Evolutionary conservation across 2,329 filamentous ascomycete genomes (phyloP), one percentile per base, ranked within the genome.

Genomic region (Neonectria sp.): DNA sequence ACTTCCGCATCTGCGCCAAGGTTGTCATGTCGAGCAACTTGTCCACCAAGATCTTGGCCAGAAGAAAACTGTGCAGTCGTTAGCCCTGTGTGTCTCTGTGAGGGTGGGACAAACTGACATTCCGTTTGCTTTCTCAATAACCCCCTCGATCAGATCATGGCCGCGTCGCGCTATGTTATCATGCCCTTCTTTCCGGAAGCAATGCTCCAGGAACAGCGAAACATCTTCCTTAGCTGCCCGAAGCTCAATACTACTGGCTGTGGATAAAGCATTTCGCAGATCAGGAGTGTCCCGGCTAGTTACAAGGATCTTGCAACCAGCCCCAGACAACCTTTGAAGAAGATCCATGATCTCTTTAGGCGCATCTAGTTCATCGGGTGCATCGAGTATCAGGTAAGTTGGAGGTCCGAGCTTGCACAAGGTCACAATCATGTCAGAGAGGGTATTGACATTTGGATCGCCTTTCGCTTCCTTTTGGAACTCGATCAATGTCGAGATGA

Each of bases 251-350:
- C 31, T 25, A 35, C 25, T 55, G 17, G 48, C 29, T 53, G 48
- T 24, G 4, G 33, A 61, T 24, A 61, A 46, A n/a, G 45, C 29
- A 21, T 51, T 12, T 43, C 46, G 45, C 13, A 60, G n/a, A 60
- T 49, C 57, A 12, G 57, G 57, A 33, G 35, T 61, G 58, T 55
- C 58, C 24, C 58, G 48, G n/a, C 48, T 55, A 2, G 58, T 61
- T 17, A 61, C 49, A 9, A 61, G 35, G 9, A 61, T 25, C 27
- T 17, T 61, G 35, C 58, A 61, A 17, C 58, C 48, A 24, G 35
- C 48, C 2, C 48, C 58, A 45, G 48, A 21, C 6, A 55, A 35
- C 21, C 9, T 33, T 55, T 61, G 48, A 17, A 61, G 53, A 24
- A 61, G 15, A 25, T 4, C 4, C 15, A 61, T 33, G 4, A 49